Conservation (phyloP, 495 filamentous ascomycete genomes). For the Platismatia glauca region DNA sequence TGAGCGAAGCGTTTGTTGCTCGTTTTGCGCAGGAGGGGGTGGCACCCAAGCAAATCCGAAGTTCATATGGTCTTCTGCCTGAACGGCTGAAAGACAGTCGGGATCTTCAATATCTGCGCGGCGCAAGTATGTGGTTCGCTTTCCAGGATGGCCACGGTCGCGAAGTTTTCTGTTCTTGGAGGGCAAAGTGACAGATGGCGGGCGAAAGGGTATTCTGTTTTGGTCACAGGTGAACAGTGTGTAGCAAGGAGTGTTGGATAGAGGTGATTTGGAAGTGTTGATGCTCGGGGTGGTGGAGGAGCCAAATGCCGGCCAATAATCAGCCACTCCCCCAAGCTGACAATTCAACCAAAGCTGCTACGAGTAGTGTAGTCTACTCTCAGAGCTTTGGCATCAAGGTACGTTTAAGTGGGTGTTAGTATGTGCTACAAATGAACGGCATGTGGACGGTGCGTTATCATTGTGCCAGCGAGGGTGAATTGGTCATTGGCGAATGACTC, state of each 20-base stretch:
- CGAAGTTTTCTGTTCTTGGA: not conserved
- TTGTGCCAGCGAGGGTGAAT: too few relatives aligned
- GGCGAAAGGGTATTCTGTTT: not conserved
- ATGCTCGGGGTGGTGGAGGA: not conserved
- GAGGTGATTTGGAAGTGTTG: not conserved
- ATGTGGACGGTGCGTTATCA: not conserved
- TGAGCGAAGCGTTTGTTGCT: conserved; percentile 9
- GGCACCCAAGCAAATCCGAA: conserved; percentile 10
- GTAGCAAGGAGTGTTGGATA: not conserved
- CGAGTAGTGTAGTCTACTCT: too few relatives aligned
- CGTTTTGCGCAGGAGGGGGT: conserved; percentile 1
- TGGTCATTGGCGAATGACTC: not conserved
- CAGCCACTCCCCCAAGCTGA: not conserved
- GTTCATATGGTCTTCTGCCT: not conserved
- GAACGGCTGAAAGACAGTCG: not conserved
- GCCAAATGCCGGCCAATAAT: not conserved
- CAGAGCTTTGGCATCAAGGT: not conserved
- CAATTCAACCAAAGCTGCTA: not conserved
- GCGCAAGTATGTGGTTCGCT: conserved; percentile 4
- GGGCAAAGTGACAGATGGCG: not conserved
- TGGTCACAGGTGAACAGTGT: not conserved
- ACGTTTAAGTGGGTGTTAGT: too few relatives aligned
- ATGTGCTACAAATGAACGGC: too few relatives aligned
- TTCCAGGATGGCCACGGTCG: not conserved
- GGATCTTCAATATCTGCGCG: not conserved